These are phyloP conservation scores for Fraxinus latifolia DNA, from an alignment of 305 asterid species.

Conservation along the genomic window DNA sequence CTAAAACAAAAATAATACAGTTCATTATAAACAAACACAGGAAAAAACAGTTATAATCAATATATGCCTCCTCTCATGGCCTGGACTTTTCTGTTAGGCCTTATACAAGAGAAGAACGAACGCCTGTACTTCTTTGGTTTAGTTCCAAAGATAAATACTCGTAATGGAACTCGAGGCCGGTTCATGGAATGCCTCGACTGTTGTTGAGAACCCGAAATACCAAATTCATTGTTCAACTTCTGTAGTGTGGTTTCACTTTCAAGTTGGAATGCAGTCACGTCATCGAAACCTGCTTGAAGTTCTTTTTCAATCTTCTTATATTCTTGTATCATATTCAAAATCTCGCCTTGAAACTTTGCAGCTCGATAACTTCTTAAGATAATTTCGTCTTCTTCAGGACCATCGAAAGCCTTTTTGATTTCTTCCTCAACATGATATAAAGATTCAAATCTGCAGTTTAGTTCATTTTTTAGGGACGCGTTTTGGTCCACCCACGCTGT, in stretches of 20 bases:
- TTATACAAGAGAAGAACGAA: constrained; percentile 43
- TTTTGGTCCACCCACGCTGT: constrained; percentile 43
- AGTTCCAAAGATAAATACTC: constrained; percentile 51
- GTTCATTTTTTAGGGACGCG: constrained; percentile 36
- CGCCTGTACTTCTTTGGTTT: constrained; percentile 39
- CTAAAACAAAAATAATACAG: background rate
- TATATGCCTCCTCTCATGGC: constrained; percentile 26
- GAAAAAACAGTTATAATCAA: background rate
- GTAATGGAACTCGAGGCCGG: constrained; percentile 37
- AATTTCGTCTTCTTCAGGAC: constrained; percentile 36
- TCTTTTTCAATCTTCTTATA: constrained; percentile 52
- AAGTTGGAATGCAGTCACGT: constrained; percentile 33
- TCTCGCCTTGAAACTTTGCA: constrained; percentile 58
- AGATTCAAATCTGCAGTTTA: constrained; percentile 36
- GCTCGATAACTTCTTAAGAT: constrained; percentile 53
- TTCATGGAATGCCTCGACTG: constrained; percentile 18
- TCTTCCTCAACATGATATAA: constrained; percentile 46
- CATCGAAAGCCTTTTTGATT: constrained; percentile 40
- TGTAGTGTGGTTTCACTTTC: constrained; percentile 38
- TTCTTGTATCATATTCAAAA: constrained; percentile 56
- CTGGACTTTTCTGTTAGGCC: constrained; percentile 34
- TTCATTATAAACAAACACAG: background rate
- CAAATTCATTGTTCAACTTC: constrained; percentile 37
- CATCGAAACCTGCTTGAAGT: constrained; percentile 44
- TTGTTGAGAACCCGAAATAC: constrained; percentile 31